Evolutionary conservation across 164 flowering plant species (phyloP).

Genomic region (Saururus chinensis): DNA sequence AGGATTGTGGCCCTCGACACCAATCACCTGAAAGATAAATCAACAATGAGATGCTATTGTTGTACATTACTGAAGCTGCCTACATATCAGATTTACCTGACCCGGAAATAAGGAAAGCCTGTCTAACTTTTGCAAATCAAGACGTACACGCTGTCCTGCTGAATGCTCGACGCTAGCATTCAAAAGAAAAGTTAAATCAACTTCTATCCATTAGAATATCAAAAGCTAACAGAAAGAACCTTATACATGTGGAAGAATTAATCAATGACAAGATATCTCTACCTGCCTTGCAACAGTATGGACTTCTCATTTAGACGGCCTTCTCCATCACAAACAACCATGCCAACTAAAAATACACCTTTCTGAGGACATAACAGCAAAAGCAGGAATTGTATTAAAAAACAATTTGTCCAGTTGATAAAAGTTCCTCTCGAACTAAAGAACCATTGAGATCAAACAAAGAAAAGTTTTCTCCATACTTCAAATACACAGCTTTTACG

Average conservation of each 20-base stretch:
- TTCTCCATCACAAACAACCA: constrained; percentile 90
- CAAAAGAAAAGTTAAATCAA: not conserved
- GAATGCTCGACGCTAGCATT: constrained; percentile 75
- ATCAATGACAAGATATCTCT: not conserved
- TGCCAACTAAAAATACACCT: constrained; percentile 77
- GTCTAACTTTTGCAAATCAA: constrained; percentile 61
- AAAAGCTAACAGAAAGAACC: not conserved
- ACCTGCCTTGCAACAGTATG: constrained; percentile 88
- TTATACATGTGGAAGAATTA: not conserved
- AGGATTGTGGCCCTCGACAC: constrained; percentile 84
- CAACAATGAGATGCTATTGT: not conserved
- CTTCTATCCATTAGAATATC: not conserved
- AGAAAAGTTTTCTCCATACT: not conserved
- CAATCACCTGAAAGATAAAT: constrained; percentile 53
- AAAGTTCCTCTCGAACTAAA: not conserved
- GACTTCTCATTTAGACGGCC: constrained; percentile 94
- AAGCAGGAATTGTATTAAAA: not conserved
- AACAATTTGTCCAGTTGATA: not conserved
- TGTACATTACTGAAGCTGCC: not conserved
- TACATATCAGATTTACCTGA: constrained; percentile 41
- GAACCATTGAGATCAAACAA: too few species aligned
- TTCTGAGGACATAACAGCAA: constrained; percentile 33
- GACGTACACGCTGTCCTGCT: constrained; percentile 89
- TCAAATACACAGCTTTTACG: not conserved
- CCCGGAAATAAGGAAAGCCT: constrained; percentile 92